Evolutionary conservation across 345 rosid genomes (phyloP).

Genomic region (Limnanthes douglasii): DNA sequence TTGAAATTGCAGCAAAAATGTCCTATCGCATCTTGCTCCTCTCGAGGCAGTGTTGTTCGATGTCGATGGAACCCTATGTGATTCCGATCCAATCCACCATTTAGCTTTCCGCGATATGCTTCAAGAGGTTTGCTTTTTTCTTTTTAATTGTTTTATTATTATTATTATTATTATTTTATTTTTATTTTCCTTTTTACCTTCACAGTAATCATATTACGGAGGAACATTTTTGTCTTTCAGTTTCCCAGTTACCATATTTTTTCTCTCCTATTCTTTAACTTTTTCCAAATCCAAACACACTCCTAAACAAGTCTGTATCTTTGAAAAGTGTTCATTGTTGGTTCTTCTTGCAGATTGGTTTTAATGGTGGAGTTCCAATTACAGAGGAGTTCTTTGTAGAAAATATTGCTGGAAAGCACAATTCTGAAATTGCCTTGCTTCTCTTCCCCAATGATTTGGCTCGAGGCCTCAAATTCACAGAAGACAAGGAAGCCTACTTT

Average conservation of each 20-base stretch:
- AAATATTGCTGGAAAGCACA: slow-evolving; percentile 77
- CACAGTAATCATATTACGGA: too few species aligned
- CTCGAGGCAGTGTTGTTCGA: slow-evolving; percentile 74
- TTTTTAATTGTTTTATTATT: background rate
- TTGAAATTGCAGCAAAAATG: slow-evolving; percentile 44
- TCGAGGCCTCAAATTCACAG: slow-evolving; percentile 42
- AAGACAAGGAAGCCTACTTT: slow-evolving; percentile 71
- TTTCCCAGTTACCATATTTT: background rate
- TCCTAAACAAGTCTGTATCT: too few species aligned
- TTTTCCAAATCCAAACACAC: too few species aligned
- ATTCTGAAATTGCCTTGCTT: slow-evolving; percentile 39
- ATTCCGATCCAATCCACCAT: slow-evolving; percentile 85
- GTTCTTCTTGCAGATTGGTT: slow-evolving; percentile 49
- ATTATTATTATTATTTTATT: too few species aligned
- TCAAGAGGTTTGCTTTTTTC: slow-evolving; percentile 37
- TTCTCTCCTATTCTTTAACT: too few species aligned
- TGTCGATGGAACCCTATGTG: slow-evolving; percentile 94
- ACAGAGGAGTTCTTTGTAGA: slow-evolving; percentile 52
- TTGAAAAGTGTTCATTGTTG: too few species aligned
- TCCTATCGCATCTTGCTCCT: slow-evolving; percentile 50
- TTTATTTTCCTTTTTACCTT: too few species aligned
- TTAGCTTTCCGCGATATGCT: slow-evolving; percentile 48
- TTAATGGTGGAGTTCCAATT: slow-evolving; percentile 74
- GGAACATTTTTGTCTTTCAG: background rate
- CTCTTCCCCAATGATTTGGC: slow-evolving; percentile 63